Evolutionary conservation across 805 yeast genomes (phyloP).

Genomic region (Candida nonsorbophila): DNA sequence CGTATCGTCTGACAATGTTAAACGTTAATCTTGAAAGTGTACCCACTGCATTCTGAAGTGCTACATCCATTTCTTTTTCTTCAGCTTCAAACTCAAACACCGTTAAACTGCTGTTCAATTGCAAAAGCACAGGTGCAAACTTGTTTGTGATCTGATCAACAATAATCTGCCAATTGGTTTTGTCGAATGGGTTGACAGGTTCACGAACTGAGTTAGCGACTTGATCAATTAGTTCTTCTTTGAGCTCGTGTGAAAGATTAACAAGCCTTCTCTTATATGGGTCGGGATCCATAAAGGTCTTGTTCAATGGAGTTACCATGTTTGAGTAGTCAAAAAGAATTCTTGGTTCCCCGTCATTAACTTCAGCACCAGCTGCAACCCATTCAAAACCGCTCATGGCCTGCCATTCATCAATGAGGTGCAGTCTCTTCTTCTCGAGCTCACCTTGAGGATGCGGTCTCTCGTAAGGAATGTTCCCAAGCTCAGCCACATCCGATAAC

Average conservation of each 20-base stretch:
- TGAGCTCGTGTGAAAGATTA: constrained; percentile 11
- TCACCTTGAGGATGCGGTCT: no score
- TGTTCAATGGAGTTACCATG: constrained; percentile 48
- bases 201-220: constrained; percentile 21
- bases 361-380: constrained; percentile 39
- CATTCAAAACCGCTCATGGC: constrained; percentile 46
- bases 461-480: no score
- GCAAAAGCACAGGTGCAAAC: constrained; percentile 46
- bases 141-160: constrained; percentile 45
- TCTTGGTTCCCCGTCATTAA: constrained; percentile 45
- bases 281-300: constrained; percentile 44
- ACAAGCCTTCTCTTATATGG: constrained; percentile 39
- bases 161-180: constrained; percentile 47
- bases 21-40: constrained; percentile 37
- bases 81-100: not conserved
- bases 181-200: constrained; percentile 30
- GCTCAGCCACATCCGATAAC: constrained; percentile 27
- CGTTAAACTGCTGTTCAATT: constrained; percentile 36
- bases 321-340: constrained; percentile 48
- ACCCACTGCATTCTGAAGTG: constrained; percentile 19
- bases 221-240: constrained; percentile 27
- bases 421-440: no score
- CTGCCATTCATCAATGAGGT: no score
- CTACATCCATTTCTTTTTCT: constrained; percentile 5
- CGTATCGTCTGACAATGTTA: constrained; percentile 43